Percentiles rank a stretch among this genome's conserved stretches.
These are phyloP conservation scores for Penicillium goetzii DNA, from an alignment of 495 filamentous ascomycete genomes.

Conservation along the genomic window DNA sequence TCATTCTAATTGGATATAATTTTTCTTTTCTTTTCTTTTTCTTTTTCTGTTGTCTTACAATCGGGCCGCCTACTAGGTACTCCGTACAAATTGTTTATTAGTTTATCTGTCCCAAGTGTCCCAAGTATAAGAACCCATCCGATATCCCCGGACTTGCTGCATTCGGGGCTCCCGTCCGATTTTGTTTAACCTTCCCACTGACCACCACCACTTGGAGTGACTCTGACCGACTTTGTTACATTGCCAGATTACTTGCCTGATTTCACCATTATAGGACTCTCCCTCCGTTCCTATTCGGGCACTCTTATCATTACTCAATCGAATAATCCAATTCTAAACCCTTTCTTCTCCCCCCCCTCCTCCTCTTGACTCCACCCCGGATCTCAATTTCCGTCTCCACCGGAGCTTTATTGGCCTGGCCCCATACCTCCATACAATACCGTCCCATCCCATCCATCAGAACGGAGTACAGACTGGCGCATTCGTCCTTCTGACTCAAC, in stretches of 20 bases:
- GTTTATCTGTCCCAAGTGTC: neutral
- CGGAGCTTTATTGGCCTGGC: constrained; percentile 15
- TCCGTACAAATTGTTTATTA: neutral
- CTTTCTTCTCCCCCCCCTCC: neutral
- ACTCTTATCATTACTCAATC: constrained; percentile 27
- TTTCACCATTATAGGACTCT: neutral
- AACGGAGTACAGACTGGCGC: neutral
- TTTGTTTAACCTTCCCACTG: neutral
- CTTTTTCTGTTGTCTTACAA: neutral
- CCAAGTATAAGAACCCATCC: constrained; percentile 5
- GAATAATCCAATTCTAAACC: constrained; percentile 17
- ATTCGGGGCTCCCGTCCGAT: constrained; percentile 17
- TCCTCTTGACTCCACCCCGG: constrained; percentile 15
- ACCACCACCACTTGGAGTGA: neutral
- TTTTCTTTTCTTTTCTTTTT: neutral
- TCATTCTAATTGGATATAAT: neutral
- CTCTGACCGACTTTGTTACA: constrained; percentile 22
- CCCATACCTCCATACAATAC: neutral
- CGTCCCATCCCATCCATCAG: neutral
- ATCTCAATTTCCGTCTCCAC: constrained; percentile 28
- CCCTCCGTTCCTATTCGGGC: constrained; percentile 6
- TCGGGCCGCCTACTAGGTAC: neutral
- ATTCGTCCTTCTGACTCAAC: neutral
- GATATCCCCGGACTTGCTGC: constrained; percentile 17
- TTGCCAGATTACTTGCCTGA: neutral